Evolutionary conservation across 2,329 filamentous ascomycete genomes (phyloP), one percentile per base, ranked within the genome.

Genomic region (Whalleya microplaca): DNA sequence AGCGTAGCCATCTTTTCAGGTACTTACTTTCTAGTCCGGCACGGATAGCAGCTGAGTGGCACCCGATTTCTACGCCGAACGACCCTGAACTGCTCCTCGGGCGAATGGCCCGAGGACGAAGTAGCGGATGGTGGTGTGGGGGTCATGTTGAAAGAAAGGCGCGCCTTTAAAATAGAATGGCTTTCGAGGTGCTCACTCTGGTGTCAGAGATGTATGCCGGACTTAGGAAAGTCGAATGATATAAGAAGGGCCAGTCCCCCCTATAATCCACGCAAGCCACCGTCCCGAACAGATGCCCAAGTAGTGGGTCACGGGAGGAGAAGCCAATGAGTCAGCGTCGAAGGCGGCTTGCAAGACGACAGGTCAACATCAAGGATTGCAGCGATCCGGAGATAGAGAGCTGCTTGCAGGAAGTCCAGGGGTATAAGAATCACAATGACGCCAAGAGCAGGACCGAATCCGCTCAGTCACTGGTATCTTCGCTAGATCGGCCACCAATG

Each of bases 31-130:
- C 93, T 87, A 68, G 93, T 90, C 71, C 94, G 84, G 75, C 94
- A 98, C 29, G 93, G 91, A 64, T 88, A 91, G 73, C 94, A 98
- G 69, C 92, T 97, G 48, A 98, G 80, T 45, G 94, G 94, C 16
- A 97, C 88, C 57, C 94, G 84, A 70, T 98, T 97, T 72, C 94
- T 86, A 78, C 96, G 96, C 64, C 94, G 88, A 57, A 97, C 90
- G 48, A 97, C 88, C 66, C 91, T 86, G 69, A 91, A 96, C 64
- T 94, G 89, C 51, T 90, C 86, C 72, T 96, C 91, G 32, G 93
- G 92, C 44, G 92, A 96, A 61, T 90, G 88, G 21, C 79, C 82
- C 62, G 89, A 85, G 56, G 87, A 87, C 63, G 92, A 95, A 8
- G 91, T 90, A 51, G 89, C 91, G 27, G 90, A 92, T 19, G 89